Evolutionary conservation across 208 protist genomes (phyloP), one percentile per base, ranked within the genome.

Genomic region (Trypanosoma caninum): DNA sequence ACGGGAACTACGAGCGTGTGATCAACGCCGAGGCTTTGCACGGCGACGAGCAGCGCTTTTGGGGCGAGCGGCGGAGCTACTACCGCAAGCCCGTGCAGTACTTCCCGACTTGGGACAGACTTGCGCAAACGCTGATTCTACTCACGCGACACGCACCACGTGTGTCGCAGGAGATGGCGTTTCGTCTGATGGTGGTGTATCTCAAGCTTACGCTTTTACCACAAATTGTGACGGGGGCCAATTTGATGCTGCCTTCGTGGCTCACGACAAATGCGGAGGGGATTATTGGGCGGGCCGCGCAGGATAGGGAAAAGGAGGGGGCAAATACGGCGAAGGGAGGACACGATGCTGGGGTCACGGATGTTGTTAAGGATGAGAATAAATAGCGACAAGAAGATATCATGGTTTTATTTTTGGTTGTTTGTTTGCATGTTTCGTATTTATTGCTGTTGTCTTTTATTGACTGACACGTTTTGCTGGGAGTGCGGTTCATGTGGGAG

Each of bases 31-130:
- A 92, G 67, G 56, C 47, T 0, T 44, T 95, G 20, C 88, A 95
- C 73, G 83, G 80, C 11, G 88, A 95, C 56, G 84, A 95, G 48
- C 85, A 92, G 38, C 30, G 3, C 0, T 95, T 92, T 54, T 95
- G 85, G 83, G 68, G 61, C 0, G 78, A 72, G 27, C 79, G 82
- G 11, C 84, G 85, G 11, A 54, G 69, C 40, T 95, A 89, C 53
- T 89, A 91, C 65, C 65, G 74, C 4, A 70, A 65, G 22, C 59
- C 47, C 14, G 48, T 58, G 18, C 61, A 41, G 28, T 88, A 81
- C 51, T 81, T 81, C 31, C 84, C 88, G 6, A 74, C 61, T 6
- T 95, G 84, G 85, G 88, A 95, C 45, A 76, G 88, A 0, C 72
- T 82, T 59, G 84, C 88, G 23, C 88, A 95, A 59, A 72, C 76